Base-by-base conservation (phyloP, 192 early-diverging fungal species). In the Podila epicladia region DNA sequence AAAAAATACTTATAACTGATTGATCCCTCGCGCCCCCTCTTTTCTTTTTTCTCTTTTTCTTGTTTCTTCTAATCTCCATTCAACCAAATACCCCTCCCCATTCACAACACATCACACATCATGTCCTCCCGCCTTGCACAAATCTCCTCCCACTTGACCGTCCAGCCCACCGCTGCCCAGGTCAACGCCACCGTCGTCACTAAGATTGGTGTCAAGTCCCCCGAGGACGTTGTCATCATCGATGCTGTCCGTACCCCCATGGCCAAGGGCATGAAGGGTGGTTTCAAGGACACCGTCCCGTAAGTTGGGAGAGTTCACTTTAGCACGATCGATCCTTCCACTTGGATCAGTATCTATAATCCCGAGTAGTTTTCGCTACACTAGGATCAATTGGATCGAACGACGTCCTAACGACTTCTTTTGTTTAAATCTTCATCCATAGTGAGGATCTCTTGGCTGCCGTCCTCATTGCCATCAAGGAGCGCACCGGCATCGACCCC, bases 221-320 rank as follows among this genome's bases (percentile, higher is more conserved):
- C 94, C 29, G 92, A 96, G 59, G 94, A 96, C 72, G 88, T 96
- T 32, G 94, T 96, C 38, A 91, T 96, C 50, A 88, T 95, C 80
- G 75, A 87, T 83, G 95, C 95, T 49, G 82, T 92, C 77, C 93
- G 95, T 75, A 92, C 93, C 37, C 88, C 95, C 58, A 83, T 95
- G 65, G 87, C 89, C 73, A 91, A 88, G 66, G 90, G 90, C 57
- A 91, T 90, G 67, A 93, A 91, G 83, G 95, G 95, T 73, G 92
- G 86, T 45, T 94, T 96, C 85, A 93, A 91, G 77, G 95, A 95
- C 72, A 91, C 92, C 65, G 85, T 92, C 62, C 87, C 87, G 66
- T 92, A 94, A 85, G 91, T 79, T 83, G 69, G 11, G n/a, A 55
- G 24, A 53, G 50, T 53, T 55, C 53, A 26, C 53, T 55, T 26